A percentile compares a stretch with the other conserved stretches of the same genome.
These are phyloP conservation scores for Calycina marina DNA, from an alignment of 2,329 filamentous ascomycete species.

Conservation along the genomic window DNA sequence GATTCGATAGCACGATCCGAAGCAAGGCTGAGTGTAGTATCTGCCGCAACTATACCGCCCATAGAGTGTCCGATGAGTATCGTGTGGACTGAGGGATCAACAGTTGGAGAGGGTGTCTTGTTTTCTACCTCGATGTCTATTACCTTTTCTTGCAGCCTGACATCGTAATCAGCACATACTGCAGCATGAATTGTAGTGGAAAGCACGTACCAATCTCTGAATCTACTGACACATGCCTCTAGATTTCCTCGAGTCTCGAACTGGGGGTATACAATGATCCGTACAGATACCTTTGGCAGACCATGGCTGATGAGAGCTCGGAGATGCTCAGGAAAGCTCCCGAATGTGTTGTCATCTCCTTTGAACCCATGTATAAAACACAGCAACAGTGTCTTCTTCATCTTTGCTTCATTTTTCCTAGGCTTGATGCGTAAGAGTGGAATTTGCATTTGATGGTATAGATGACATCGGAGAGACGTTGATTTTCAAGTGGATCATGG, in stretches of 20 bases:
- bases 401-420: conserved; percentile 24
- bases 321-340: conserved; percentile 59
- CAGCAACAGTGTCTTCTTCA: conserved; percentile 67
- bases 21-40: conserved; percentile 60
- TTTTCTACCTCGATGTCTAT: conserved; percentile 87
- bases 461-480: no score
- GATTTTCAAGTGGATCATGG: no score
- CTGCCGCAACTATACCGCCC: conserved; percentile 89
- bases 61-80: conserved; percentile 79
- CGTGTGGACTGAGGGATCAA: conserved; percentile 72
- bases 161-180: conserved; percentile 1
- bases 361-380: conserved; percentile 88
- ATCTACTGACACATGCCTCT: conserved; percentile 52
- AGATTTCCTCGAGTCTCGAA: conserved; percentile 75
- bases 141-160: conserved; percentile 74
- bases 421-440: no score
- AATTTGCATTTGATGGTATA: no score
- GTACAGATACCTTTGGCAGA: conserved; percentile 54
- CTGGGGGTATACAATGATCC: conserved; percentile 58
- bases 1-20: conserved; percentile 16
- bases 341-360: conserved; percentile 68
- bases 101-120: conserved; percentile 64
- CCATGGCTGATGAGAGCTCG: conserved; percentile 46
- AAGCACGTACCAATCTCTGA: conserved; percentile 54
- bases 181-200: conserved; percentile 1